Conservation (phyloP, 257 asterid species). For the Fraxinus americana region DNA sequence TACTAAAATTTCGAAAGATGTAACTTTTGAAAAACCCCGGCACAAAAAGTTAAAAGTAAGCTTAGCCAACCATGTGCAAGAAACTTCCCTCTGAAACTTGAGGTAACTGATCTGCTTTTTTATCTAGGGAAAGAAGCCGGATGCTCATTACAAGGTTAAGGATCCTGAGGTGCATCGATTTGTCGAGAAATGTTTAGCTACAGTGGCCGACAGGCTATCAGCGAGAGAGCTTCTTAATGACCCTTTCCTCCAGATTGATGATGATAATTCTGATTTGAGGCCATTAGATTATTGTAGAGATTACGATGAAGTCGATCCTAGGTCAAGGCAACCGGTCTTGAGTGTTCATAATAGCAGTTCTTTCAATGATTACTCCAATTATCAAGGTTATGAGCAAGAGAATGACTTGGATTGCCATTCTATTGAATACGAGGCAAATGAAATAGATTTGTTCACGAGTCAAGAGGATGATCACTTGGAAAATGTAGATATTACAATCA, state of each 20-base stretch:
- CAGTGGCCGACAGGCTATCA: slow-evolving; percentile 68
- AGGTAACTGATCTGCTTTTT: background rate
- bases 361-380: slow-evolving; percentile 52
- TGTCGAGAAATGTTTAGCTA: slow-evolving; percentile 86
- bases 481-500: slow-evolving; percentile 59
- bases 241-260: slow-evolving; percentile 74
- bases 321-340: slow-evolving; percentile 53
- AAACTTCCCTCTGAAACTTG: background rate
- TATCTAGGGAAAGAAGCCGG: slow-evolving; percentile 78
- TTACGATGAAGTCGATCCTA: slow-evolving; percentile 44
- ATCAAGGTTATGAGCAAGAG: slow-evolving; percentile 49
- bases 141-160: slow-evolving; percentile 70
- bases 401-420: slow-evolving; percentile 45
- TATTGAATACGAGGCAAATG: slow-evolving; percentile 47
- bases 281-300: slow-evolving; percentile 42
- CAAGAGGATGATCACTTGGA: slow-evolving; percentile 57
- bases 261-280: slow-evolving; percentile 48
- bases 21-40: background rate
- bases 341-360: slow-evolving; percentile 47
- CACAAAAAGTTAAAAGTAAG: background rate
- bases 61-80: background rate
- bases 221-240: slow-evolving; percentile 91
- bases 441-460: slow-evolving; percentile 53
- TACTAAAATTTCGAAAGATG: background rate
- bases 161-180: slow-evolving; percentile 80